Base-by-base conservation (phyloP, 495 filamentous ascomycete species). In the Oleoguttula mirabilis region DNA sequence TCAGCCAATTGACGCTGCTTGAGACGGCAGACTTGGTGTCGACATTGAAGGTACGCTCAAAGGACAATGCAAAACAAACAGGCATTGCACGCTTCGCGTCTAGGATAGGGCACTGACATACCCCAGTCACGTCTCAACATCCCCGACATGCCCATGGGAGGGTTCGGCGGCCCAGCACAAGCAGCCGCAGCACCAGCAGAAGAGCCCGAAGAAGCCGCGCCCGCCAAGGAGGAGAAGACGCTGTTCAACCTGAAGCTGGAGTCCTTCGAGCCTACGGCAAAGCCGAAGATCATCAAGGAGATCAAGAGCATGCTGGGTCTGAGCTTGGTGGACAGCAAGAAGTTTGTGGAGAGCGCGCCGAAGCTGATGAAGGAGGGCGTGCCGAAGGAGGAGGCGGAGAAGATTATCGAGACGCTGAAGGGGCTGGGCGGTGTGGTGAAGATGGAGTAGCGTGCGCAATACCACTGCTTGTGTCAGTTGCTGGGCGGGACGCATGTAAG, bases 241-340 rank as follows among this genome's bases (percentile, higher is more conserved):
- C 78, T 96, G 16, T 99, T 99, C 76, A 93, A 78, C 64, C 59
- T 99, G 41, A 95, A 93, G 63, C 79, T 99, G 25, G 72, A 80
- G 61, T 79, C 79, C 11, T 87, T 95, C 65, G 90, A 95, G 28
- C 73, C 88, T 21, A 70, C 59, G 11, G 68, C 90, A 43, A 99
- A 99, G 70, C 85, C 92, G 41, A 99, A 99, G 77, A 68, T 99
- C 44, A 99, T 99, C 69, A 99, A 99, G 75, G 90, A 99, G 72
- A 79, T 99, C 65, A 99, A 99, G 77, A 75, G 72, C 54, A 73
- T 99, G 73, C 71, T 99, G 39, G 90, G 92, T 3, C 64, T 99
- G 63, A 92, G 84, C 59, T 72, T 99, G 65, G 90, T 99, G 54
- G 90, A 99, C 65, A 94, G 86, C 67, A 99, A 99, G 80, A 99